These are phyloP conservation scores for Alopecurus myosuroides DNA, from an alignment of 176 grass and related monocot species.

Conservation along the genomic window DNA sequence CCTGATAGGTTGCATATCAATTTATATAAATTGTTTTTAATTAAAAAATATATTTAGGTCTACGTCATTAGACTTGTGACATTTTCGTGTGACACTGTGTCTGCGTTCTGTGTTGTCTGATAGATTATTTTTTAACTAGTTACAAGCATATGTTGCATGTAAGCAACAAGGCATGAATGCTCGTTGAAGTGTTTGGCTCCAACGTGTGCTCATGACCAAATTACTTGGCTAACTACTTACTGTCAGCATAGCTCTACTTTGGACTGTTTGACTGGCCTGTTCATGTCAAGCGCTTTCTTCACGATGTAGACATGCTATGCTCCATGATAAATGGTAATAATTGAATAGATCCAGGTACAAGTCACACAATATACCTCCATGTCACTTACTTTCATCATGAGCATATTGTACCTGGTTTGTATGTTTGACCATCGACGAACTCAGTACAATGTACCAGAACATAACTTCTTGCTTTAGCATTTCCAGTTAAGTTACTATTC, in stretches of 20 bases:
- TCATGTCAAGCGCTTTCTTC: not conserved
- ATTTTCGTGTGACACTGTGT: not conserved
- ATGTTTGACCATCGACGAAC: not conserved
- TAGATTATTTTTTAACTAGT: not conserved
- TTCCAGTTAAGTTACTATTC: not conserved
- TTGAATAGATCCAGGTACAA: not conserved
- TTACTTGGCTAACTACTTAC: not conserved
- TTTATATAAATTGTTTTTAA: not conserved
- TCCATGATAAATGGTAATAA: not conserved
- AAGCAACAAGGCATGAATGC: not conserved
- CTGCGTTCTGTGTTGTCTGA: conserved; percentile 2
- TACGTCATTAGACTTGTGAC: not conserved
- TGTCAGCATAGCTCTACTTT: not conserved
- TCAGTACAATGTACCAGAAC: not conserved
- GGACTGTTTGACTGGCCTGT: not conserved
- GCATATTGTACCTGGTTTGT: not conserved
- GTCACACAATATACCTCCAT: not conserved
- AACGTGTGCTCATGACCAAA: not conserved
- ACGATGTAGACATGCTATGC: not conserved
- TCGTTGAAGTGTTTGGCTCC: not conserved
- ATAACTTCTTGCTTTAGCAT: not conserved
- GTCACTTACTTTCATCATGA: not conserved
- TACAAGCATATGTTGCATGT: not conserved
- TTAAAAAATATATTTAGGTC: not conserved
- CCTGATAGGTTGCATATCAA: not conserved